Conservation (phyloP, 192 early-diverging fungal genomes). For the Rhizophagus sp. region DNA sequence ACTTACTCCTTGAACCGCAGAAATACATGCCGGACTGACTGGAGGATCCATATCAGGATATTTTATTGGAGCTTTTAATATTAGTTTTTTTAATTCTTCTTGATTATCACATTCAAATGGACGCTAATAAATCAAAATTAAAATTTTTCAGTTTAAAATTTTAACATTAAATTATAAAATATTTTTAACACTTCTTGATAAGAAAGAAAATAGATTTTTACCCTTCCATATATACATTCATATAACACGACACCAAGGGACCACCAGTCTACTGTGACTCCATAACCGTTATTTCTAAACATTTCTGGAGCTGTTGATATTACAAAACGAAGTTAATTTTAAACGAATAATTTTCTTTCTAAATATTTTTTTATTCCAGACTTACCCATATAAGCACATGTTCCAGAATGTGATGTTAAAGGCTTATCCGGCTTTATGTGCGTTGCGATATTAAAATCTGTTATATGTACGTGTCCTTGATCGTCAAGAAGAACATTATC, state of each 20-base stretch:
- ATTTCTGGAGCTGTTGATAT: constrained; percentile 67
- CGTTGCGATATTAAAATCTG: constrained; percentile 97
- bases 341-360: background rate
- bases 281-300: constrained; percentile 70
- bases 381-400: constrained; percentile 85
- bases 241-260: constrained; percentile 87
- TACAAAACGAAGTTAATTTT: background rate
- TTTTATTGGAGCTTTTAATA: constrained; percentile 64
- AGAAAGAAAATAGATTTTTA: constrained; percentile 16
- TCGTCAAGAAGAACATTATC: constrained; percentile 83
- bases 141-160: background rate
- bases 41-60: constrained; percentile 55
- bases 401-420: constrained; percentile 85
- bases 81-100: constrained; percentile 62
- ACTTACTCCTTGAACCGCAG: constrained; percentile 68
- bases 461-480: constrained; percentile 84
- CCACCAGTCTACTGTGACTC: constrained; percentile 93
- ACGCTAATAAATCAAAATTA: constrained; percentile 40
- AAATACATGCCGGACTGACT: constrained; percentile 67
- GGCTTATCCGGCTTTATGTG: constrained; percentile 59
- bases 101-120: constrained; percentile 69
- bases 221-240: constrained; percentile 81
- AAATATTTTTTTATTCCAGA: background rate
- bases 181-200: too few relatives aligned
- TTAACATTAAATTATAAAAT: background rate